Conservation (phyloP, 768 basidiomycete genomes). For the Symmetrospora coprosmae region DNA sequence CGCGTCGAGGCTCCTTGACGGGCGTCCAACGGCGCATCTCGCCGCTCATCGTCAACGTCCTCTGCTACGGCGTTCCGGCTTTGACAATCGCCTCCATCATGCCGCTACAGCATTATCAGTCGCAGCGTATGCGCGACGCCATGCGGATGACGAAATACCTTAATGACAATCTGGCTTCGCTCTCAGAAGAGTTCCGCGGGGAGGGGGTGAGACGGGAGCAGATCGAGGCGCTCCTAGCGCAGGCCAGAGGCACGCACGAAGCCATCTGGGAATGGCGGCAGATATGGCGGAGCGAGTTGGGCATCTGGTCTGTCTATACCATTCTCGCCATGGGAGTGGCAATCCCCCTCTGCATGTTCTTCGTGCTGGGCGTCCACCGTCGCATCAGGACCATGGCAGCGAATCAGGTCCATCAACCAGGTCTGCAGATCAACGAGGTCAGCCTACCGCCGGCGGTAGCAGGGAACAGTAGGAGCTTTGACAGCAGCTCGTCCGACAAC, state of each 20-base stretch:
- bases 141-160: not conserved
- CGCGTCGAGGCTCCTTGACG: not conserved
- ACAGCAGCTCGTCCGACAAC: too few species aligned
- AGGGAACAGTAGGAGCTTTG: not conserved
- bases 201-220: not conserved
- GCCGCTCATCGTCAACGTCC: not conserved
- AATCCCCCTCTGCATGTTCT: not conserved
- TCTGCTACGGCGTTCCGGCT: conserved; percentile 2
- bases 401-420: not conserved
- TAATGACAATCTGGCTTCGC: not conserved
- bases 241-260: not conserved
- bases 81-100: not conserved
- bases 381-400: conserved; percentile 3
- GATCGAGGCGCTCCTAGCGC: not conserved
- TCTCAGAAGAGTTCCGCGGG: not conserved
- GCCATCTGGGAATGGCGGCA: not conserved
- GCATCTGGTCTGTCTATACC: not conserved
- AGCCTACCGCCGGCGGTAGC: too few species aligned
- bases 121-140: not conserved
- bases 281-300: not conserved
- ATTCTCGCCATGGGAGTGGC: not conserved
- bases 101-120: conserved; percentile 2
- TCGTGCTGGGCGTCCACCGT: not conserved
- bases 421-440: too few species aligned
- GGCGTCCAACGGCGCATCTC: not conserved